Evolutionary conservation across 2,329 filamentous ascomycete genomes (phyloP), one percentile per base, ranked within the genome.

Genomic region (Penicillium corylophilum): DNA sequence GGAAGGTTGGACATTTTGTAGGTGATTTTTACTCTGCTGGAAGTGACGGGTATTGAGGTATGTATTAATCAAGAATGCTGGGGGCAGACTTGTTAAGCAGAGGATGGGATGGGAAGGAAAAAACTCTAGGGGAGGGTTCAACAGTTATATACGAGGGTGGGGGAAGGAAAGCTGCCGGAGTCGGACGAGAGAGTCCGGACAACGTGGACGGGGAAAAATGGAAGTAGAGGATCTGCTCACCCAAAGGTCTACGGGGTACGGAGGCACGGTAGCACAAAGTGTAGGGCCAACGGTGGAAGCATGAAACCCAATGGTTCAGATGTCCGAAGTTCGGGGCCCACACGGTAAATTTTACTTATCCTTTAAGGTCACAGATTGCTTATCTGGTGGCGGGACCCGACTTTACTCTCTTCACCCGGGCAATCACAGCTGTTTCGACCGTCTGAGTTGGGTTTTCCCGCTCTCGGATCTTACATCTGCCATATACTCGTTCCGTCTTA

Each of bases 1-100:
- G 89, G 85, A 69, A 94, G 82, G 80, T 94, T 87, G 89, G 95
- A 94, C 62, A 62, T 79, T 63, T 49, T 50, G 47, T 41, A 46
- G 48, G 31, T 9, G 44, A n/a, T n/a, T 28, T 42, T 57, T 48
- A 48, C 46, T 56, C 22, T 33, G 31, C 16, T 41, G 53, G 33
- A 38, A 18, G 8, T 35, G 18, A 35, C 7, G 26, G 13, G 36
- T 24, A 49, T 29, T 33, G 22, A 16, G 18, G 8, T 38, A 20
- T 16, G 24, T 31, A 46, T 43, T 49, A 43, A 52, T 49, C 46
- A 49, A 48, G 31, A 50, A 41, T 42, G 46, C 41, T 46, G 36
- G 43, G 45, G 52, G 48, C 22, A 46, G 41, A 43, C 43, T 41
- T 36, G 55, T 48, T 54, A 49, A 50, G 48, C 39, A 59, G 52